Percentiles rank a stretch among this genome's conserved stretches.
Evolutionary conservation across 1,139 yeast genomes (phyloP).

Genomic region (Suhomyces yuchorum): DNA sequence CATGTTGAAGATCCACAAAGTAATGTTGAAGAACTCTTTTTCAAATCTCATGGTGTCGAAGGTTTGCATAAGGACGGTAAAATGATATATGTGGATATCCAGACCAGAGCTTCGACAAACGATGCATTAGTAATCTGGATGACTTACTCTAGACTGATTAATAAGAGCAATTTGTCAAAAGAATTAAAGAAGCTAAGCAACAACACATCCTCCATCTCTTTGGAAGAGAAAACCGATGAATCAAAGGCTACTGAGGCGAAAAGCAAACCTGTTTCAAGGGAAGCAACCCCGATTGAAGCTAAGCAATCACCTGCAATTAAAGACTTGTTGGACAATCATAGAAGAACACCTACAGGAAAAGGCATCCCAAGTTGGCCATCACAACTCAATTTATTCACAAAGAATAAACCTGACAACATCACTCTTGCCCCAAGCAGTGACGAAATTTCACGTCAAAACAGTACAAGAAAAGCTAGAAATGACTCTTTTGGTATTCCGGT

Average conservation of each 20-base stretch:
- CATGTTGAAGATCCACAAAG: slow-evolving; percentile 16
- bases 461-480: slow-evolving; percentile 38
- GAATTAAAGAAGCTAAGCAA: slow-evolving; percentile 30
- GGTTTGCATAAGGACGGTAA: slow-evolving; percentile 75
- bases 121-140: slow-evolving; percentile 76
- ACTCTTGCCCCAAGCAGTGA: slow-evolving; percentile 36
- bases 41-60: slow-evolving; percentile 64
- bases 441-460: slow-evolving; percentile 38
- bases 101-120: slow-evolving; percentile 66
- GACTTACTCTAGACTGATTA: slow-evolving; percentile 66
- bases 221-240: background rate
- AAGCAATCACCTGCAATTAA: background rate
- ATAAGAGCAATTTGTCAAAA: slow-evolving; percentile 25
- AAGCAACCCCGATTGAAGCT: background rate
- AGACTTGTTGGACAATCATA: slow-evolving; percentile 1
- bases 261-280: background rate
- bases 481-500: slow-evolving; percentile 33
- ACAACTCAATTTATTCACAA: slow-evolving; percentile 53
- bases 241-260: background rate
- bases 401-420: slow-evolving; percentile 34
- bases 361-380: slow-evolving; percentile 47
- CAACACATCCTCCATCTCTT: slow-evolving; percentile 25
- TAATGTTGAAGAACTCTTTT: slow-evolving; percentile 41
- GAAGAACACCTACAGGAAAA: slow-evolving; percentile 6
- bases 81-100: slow-evolving; percentile 68